phyloP scores from a whole-genome alignment of 768 basidiomycete genomes.

The Tubosaeta sp. region DNA sequence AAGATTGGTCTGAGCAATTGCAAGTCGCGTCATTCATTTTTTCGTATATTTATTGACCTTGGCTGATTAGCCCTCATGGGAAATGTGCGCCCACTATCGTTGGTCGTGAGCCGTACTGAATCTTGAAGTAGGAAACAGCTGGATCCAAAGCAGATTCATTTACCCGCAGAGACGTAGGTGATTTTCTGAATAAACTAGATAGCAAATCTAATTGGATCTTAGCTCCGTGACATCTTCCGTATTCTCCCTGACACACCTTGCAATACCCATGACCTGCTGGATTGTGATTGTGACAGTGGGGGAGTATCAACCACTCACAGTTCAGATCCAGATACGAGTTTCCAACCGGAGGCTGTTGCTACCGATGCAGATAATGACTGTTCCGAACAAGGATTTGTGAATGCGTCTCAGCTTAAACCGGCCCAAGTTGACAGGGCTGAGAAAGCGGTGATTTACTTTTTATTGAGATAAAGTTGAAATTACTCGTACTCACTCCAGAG shows the following conservation, averaged over 20 bases:
- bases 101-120: conserved; percentile 5
- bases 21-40: conserved; percentile 35
- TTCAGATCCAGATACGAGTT: conserved; percentile 3
- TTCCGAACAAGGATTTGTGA: conserved; percentile 49
- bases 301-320: conserved; percentile 2
- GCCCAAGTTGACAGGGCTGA: conserved; percentile 44
- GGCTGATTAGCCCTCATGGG: conserved; percentile 61
- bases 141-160: conserved; percentile 80
- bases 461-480: not conserved
- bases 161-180: conserved; percentile 74
- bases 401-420: conserved; percentile 57
- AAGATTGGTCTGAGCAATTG: conserved; percentile 89
- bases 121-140: conserved; percentile 34
- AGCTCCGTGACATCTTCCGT: conserved; percentile 94
- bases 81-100: conserved; percentile 37
- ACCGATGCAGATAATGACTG: conserved; percentile 28
- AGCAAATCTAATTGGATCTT: conserved; percentile 3
- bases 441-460: conserved; percentile 42
- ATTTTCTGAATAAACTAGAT: not conserved
- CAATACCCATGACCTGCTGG: conserved; percentile 90
- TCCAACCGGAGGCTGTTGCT: conserved; percentile 24
- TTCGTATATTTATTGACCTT: conserved; percentile 7
- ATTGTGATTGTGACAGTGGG: conserved; percentile 60
- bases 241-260: conserved; percentile 73
- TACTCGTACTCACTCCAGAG: not conserved